Base-by-base conservation (phyloP, 2,329 filamentous ascomycete species). In the Arachnopeziza araneosa region DNA sequence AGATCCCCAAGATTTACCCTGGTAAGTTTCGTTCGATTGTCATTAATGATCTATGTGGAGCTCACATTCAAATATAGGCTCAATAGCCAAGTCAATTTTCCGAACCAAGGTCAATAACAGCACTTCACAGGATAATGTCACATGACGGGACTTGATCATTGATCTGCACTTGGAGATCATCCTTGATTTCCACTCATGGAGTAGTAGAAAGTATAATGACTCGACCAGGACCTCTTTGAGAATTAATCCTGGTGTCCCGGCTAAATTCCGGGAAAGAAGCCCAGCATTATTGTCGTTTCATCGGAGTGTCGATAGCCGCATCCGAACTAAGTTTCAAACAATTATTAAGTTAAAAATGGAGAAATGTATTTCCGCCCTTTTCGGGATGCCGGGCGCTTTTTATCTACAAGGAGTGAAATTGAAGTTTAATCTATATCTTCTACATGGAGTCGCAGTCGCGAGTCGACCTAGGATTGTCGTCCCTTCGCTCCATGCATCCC, bases 401-500 rank as follows among this genome's bases (percentile, higher is more conserved):
- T 12, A 6, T 44, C 36, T 14, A 14, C 36, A 44, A 14, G 36
- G 36, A 44, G 17, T 12, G 36, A 44, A 44, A 44, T 19, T 44
- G 6, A 44, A 44, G 17, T 44, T 44, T 44, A 44, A 44, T 44
- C 36, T 44, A 44, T 44, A 44, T 44, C 12, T 14, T 3, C 36
- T 44, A 5, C 12, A 44, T 44, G 36, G 5, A 44, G 36, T 44
- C 36, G 36, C 36, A 44, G 17, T 44, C 17, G 36, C 36, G 36
- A 44, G 49, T 54, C 51, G 50, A 52, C 36, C 53, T 58, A 57
- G 60, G 62, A 24, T 58, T 51, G n/a, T 24, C 60, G 62, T 64
- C 58, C 60, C 60, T 64, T 30, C 32, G 57, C 60, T 58, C 62
- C 61, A 60, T 57, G 9, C 17, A 36, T 50, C 50, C 57, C 48